phyloP scores from a whole-genome alignment of 2,329 filamentous ascomycete genomes.

The Elsinoe necatrix region DNA sequence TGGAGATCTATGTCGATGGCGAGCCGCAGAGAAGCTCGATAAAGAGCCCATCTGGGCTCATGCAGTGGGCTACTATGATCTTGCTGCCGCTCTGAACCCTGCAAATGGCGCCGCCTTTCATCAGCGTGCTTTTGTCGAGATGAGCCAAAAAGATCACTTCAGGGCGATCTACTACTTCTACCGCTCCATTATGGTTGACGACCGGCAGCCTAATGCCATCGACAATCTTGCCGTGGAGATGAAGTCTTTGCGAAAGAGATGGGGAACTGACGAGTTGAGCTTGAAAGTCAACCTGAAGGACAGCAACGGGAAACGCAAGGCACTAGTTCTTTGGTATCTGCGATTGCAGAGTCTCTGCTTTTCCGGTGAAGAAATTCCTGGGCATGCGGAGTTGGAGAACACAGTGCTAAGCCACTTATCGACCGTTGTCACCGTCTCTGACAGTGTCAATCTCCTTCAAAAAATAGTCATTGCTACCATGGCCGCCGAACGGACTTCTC shows the following conservation, averaged over 20 bases:
- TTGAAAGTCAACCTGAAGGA: constrained; percentile 32
- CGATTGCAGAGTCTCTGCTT: constrained; percentile 79
- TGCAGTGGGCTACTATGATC: constrained; percentile 73
- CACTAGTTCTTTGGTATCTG: constrained; percentile 72
- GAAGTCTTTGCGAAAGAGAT: constrained; percentile 51
- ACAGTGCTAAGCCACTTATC: constrained; percentile 74
- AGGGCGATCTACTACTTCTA: constrained; percentile 85
- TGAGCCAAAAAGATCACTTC: constrained; percentile 69
- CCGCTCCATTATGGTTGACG: constrained; percentile 64
- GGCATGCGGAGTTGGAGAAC: constrained; percentile 72
- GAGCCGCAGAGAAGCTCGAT: constrained; percentile 60
- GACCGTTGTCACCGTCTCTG: constrained; percentile 61
- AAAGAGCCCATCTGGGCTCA: constrained; percentile 70
- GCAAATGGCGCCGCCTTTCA: constrained; percentile 76
- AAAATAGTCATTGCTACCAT: constrained; percentile 83
- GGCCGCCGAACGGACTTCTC: constrained; percentile 68
- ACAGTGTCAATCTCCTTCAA: constrained; percentile 56
- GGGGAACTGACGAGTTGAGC: constrained; percentile 48
- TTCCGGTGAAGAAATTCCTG: constrained; percentile 63
- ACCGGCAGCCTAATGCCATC: constrained; percentile 65
- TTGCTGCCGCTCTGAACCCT: constrained; percentile 72
- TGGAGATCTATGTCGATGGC: constrained; percentile 84
- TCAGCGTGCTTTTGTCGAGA: constrained; percentile 78
- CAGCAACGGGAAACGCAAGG: constrained; percentile 50
- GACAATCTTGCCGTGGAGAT: constrained; percentile 76